A percentile compares a stretch with the other conserved stretches of the same genome.
Conservation (phyloP, 2,329 filamentous ascomycete genomes). For the Clonostachys byssicola region DNA sequence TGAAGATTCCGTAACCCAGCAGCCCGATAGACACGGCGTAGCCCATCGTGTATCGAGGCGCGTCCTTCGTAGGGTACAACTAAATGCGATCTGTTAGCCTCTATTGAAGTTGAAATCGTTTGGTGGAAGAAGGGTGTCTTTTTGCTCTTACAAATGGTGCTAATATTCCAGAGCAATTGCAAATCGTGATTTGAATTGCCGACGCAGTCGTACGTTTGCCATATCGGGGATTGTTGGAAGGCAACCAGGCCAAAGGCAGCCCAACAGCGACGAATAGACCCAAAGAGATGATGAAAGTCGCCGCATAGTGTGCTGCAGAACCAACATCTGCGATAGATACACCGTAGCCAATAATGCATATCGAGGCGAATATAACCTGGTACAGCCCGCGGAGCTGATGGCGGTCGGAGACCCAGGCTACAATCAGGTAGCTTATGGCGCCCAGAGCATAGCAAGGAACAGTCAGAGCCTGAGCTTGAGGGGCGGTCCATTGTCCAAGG, state of each 20-base stretch:
- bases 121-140: background rate
- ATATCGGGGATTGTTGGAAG: constrained; percentile 1
- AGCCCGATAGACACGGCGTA: constrained; percentile 36
- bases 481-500: background rate
- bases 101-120: background rate
- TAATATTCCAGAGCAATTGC: background rate
- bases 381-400: constrained; percentile 14
- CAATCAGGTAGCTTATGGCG: constrained; percentile 50
- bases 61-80: background rate
- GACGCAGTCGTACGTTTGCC: background rate
- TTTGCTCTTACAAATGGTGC: constrained; percentile 9
- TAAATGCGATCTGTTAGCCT: background rate
- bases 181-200: constrained; percentile 1
- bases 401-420: constrained; percentile 50
- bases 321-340: background rate
- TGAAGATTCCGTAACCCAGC: constrained; percentile 24
- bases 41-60: background rate
- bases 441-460: constrained; percentile 60
- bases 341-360: constrained; percentile 1
- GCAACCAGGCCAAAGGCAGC: constrained; percentile 2
- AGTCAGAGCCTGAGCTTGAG: constrained; percentile 22
- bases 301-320: constrained; percentile 1
- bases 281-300: constrained; percentile 3
- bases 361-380: background rate
- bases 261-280: constrained; percentile 4